These are phyloP conservation scores for Ophiostoma novo-ulmi DNA, from an alignment of 2,329 filamentous ascomycete genomes.

Conservation along the genomic window DNA sequence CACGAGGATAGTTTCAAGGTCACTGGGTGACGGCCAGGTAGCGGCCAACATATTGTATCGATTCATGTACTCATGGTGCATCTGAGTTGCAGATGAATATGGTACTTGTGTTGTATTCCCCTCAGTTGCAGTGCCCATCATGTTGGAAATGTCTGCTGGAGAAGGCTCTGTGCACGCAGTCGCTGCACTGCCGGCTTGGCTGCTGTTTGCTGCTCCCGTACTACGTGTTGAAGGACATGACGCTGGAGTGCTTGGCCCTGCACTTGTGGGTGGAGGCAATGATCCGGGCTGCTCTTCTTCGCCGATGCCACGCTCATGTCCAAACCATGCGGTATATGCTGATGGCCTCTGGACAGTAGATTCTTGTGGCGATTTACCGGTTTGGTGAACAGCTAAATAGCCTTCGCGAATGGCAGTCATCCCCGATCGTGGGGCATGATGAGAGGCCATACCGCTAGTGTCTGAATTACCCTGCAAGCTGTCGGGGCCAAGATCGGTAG, in stretches of 20 bases:
- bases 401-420: neutral
- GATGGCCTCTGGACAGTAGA: neutral
- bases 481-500: neutral
- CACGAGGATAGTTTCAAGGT: conserved; percentile 10
- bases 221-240: neutral
- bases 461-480: neutral
- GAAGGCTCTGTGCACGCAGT: neutral
- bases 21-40: conserved; percentile 19
- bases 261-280: neutral
- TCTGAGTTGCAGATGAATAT: neutral
- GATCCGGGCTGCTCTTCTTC: neutral
- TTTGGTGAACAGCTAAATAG: neutral
- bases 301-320: conserved; percentile 19
- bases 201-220: neutral
- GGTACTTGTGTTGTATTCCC: neutral
- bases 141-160: neutral
- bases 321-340: conserved; percentile 18
- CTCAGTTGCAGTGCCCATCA: neutral
- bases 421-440: neutral
- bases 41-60: conserved; percentile 17
- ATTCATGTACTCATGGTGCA: conserved; percentile 19
- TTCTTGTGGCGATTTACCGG: neutral
- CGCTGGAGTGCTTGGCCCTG: neutral
- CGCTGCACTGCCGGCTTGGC: neutral
- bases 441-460: neutral